Evolutionary conservation across 495 filamentous ascomycete species (phyloP), one percentile per base, ranked within the genome.

Genomic region (Cenococcum geophilum): DNA sequence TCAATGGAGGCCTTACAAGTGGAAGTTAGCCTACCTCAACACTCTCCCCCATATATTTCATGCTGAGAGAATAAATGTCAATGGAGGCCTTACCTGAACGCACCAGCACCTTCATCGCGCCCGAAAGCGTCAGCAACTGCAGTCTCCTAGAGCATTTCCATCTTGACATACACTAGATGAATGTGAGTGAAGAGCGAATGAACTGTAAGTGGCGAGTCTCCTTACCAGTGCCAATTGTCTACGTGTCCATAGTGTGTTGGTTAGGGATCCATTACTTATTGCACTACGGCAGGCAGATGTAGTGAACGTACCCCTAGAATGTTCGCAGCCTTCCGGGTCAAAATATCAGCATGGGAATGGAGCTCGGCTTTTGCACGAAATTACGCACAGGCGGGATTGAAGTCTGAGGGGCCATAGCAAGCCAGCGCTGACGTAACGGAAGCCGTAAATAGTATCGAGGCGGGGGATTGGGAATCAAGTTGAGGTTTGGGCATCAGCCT

Each of bases 181-280:
- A 45, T 45, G 40, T 45, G 14, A 45, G 40, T 14, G 11, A 3
- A 2, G 27, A 32, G 27, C 27, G 27, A 32, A 66, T 1, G 64
- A 70, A 53, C 11, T 34, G 56, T 73, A 70, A 66, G 55, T 20
- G 36, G 32, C 10, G 27, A 43, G 16, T 49, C 66, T 68, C 52
- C 61, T 60, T 53, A 78, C 76, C 66, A 63, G 76, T 78, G 49
- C 76, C 76, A 32, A 78, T 77, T 6, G 75, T 78, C 75, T 77
- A 52, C 23, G 14, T 37, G 14, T 43, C 35, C 52, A 42, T 21
- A 64, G 32, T 47, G 37, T 47, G 64, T 48, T 27, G 16, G 35
- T 64, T 34, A 47, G 62, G 32, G 58, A n/a, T 4, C 10, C 6
- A 18, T 34, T 14, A 36, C 49, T 43, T 34, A 12, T 11, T 16